A percentile compares a stretch with the other conserved stretches of the same genome.
Conservation (phyloP, 768 basidiomycete species). For the Mycena galericulata region DNA sequence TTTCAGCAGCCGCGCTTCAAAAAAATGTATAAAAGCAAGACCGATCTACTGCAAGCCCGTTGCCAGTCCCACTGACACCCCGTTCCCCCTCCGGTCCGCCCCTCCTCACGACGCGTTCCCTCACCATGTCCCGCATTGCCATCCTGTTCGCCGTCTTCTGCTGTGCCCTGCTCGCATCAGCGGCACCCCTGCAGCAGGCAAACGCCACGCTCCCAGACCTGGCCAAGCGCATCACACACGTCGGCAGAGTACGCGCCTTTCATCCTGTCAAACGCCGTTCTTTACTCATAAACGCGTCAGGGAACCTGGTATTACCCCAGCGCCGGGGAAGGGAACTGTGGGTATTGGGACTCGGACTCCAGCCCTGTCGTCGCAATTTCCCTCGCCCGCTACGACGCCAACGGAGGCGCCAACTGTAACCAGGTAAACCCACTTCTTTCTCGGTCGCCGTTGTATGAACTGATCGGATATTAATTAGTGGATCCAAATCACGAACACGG, state of each 20-base stretch:
- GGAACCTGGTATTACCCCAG: constrained; percentile 72
- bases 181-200: constrained; percentile 57
- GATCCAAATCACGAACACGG: constrained; percentile 70
- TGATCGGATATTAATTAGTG: constrained; percentile 52
- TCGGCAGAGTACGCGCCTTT: constrained; percentile 63
- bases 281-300: constrained; percentile 48
- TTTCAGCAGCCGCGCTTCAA: constrained; percentile 27
- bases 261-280: constrained; percentile 5
- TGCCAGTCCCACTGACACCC: constrained; percentile 31
- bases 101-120: constrained; percentile 21
- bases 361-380: constrained; percentile 75
- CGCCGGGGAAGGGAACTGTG: constrained; percentile 69
- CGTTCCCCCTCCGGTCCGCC: constrained; percentile 19
- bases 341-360: constrained; percentile 57
- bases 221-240: constrained; percentile 64
- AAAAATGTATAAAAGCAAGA: constrained; percentile 35
- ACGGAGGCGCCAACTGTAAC: constrained; percentile 66
- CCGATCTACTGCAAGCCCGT: constrained; percentile 30
- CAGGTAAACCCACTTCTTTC: constrained; percentile 57
- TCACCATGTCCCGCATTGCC: constrained; percentile 55
- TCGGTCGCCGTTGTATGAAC: neutral
- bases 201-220: constrained; percentile 47
- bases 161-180: constrained; percentile 44
- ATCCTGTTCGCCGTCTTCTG: constrained; percentile 45
- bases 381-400: constrained; percentile 60